Evolutionary conservation across 371 early-diverging fungal genomes (phyloP), one percentile per base, ranked within the genome.

Genomic region (Dipsacomyces acuminosporus): DNA sequence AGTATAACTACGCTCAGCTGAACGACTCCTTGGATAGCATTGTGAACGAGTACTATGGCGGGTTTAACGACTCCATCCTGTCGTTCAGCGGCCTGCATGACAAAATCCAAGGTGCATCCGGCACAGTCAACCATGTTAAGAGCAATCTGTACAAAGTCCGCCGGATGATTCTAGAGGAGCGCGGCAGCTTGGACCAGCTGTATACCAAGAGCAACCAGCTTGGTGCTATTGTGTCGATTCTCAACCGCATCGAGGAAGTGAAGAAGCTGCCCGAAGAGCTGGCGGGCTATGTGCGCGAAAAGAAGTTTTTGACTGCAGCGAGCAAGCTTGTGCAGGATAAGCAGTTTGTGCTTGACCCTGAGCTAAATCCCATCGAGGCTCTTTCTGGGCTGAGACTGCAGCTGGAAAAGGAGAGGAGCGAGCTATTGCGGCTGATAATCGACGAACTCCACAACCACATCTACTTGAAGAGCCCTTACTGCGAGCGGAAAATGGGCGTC

Each of bases 381-480:
- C 74, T 95, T 36, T 82, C 84, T 26, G 89, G 83, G 41, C 72
- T 93, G 14, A 72, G 87, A 41, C 70, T 85, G 50, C 84, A 83
- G 45, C 73, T 96, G 24, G 78, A 80, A 11, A 78, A 78, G 21
- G 84, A 88, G 52, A 85, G 82, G 42, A 80, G 78, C 58, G 88
- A 71, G 24, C 20, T 45, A 19, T 82, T 87, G 41, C 93, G 93
- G 52, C 66, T 81, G 9, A 64, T 95, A 5, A 82, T 92, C 45
- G 94, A 94, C 54, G 95, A 96, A 59, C 77, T 96, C 9, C 93
- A 94, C 55, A 90, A 85, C 59, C 94, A 95, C 70, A 55, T 95
- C 3, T 96, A 96, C 72, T 73, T 96, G 8, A 94, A 94, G 62
- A 93, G 85, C 49, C 74, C 71, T 9, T 76, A 76, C 49, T 76